Base-by-base conservation (phyloP, 345 rosid species). In the Eucalyptus guilfoylei region DNA sequence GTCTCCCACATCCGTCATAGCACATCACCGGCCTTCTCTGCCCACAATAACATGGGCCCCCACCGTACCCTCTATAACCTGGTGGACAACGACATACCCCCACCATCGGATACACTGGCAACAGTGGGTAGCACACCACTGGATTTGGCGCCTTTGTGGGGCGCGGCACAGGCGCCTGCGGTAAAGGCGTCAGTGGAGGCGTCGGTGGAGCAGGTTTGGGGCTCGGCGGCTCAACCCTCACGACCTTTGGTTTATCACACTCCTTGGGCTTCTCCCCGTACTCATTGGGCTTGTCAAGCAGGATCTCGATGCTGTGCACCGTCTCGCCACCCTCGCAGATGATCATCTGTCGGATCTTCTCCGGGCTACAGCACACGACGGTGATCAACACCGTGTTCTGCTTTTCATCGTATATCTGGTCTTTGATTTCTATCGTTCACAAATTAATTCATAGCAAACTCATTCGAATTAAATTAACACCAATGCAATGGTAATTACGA, bases 291-390 rank as follows among this genome's bases (percentile, higher is more conserved):
- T 92, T 45, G 90, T 87, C 52, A 19, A 3, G 76, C 54, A 91
- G 91, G 5, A 90, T 91, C 45, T 88, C 90, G 0, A 92, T 49
- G 15, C 45, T 88, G 7, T 54, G 60, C 0, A 89, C 76, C 50
- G 88, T 14, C 87, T 88, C n/a, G 45, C 92, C 1, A 87, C 89
- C 72, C 80, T 55, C 34, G 87, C 89, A 6, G 89, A 89, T 17
- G 64, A 88, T 52, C 91, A 87, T n/a, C 89, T 21, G 83, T 89
- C 2, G 93, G 28, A 96, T 92, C 91, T 89, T 95, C 83, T 97
- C 99, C 9, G 99, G 99, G 86, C 92, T 92, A 90, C 99, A 96
- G 87, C 98, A 96, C 28, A 93, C 95, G 45, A 97, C 98, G 14
- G 92, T 97, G 91, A 97, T 93, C 64, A 86, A 90, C 90, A 96